Base-by-base conservation (phyloP, 345 rosid genomes). In the Salix viminalis region DNA sequence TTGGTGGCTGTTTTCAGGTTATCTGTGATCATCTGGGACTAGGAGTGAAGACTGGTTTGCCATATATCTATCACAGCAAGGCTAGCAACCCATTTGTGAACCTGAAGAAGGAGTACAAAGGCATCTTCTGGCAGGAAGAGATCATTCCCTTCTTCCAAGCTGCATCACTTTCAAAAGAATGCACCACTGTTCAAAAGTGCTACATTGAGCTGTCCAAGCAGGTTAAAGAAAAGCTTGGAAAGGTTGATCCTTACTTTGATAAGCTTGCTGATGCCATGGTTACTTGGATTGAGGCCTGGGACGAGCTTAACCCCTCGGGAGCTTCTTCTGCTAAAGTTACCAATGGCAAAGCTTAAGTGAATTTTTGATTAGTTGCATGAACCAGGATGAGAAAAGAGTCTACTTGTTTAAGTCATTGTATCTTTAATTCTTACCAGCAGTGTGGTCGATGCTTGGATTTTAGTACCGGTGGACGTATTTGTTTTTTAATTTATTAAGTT, bases 241-340 rank as follows among this genome's bases (percentile, higher is more conserved):
- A 90, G 76, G 80, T 94, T 2, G 97, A 94, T 74, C 96, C 98
- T 0, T 94, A 92, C 87, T 94, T 94, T 36, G 94, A 91, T 73
- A 94, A 90, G 84, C 91, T 94, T 30, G 88, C 94, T 1, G 96
- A 92, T 52, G 98, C 97, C 79, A 94, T 94, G 98, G 90, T 92
- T 46, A 90, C 94, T 36, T 94, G 98, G 98, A 92, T 94, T 71
- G 96, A 92, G 34, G 97, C 97, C 78, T 94, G 98, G 98, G 98
- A 94, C 42, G 97, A 94, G 86, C 94, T 94, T 64, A 94, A 94
- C 93, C 87, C 92, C 62, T 32, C 80, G 14, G 87, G 75, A 62
- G 77, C 73, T 21, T 37, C 80, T 70, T 37, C 80, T 70, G 37
- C 65, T 13, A 48, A 5, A 14, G 70, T 16, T 21, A 7, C 87